A percentile compares a stretch with the other conserved stretches of the same genome.
Evolutionary conservation across 768 basidiomycete species (phyloP).

Genomic region (Russula brevipes): DNA sequence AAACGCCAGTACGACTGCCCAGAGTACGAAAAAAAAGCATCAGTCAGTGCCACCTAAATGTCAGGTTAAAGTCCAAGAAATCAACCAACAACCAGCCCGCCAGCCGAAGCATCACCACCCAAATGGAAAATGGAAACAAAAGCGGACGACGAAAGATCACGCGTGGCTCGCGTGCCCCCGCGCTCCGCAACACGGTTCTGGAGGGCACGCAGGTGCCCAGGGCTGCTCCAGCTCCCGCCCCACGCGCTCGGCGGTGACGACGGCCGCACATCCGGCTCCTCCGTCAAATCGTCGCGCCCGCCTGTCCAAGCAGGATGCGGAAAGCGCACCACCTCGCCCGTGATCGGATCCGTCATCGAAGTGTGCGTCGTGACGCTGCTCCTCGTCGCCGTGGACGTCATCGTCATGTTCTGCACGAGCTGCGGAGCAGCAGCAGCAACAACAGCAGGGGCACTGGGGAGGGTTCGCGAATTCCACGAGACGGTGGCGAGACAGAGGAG

Average conservation of each 20-base stretch:
- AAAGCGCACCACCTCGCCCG: conserved; percentile 32
- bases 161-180: conserved; percentile 1
- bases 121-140: not conserved
- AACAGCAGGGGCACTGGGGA: not conserved
- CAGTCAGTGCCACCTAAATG: not conserved
- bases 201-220: conserved; percentile 16
- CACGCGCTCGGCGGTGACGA: not conserved
- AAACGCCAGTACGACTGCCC: not conserved
- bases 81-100: not conserved
- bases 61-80: not conserved
- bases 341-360: conserved; percentile 33
- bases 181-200: conserved; percentile 19
- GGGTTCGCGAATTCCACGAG: conserved; percentile 2
- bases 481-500: conserved; percentile 10
- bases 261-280: not conserved
- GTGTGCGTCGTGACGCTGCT: conserved; percentile 33
- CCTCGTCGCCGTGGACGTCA: conserved; percentile 29
- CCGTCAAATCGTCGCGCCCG: conserved; percentile 4
- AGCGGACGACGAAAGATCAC: not conserved
- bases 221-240: conserved; percentile 23
- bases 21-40: not conserved
- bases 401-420: conserved; percentile 21
- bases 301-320: conserved; percentile 24
- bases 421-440: not conserved
- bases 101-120: too few relatives aligned